These are phyloP conservation scores for Macrolepiota albuminosa DNA, from an alignment of 768 basidiomycete species.

Conservation along the genomic window DNA sequence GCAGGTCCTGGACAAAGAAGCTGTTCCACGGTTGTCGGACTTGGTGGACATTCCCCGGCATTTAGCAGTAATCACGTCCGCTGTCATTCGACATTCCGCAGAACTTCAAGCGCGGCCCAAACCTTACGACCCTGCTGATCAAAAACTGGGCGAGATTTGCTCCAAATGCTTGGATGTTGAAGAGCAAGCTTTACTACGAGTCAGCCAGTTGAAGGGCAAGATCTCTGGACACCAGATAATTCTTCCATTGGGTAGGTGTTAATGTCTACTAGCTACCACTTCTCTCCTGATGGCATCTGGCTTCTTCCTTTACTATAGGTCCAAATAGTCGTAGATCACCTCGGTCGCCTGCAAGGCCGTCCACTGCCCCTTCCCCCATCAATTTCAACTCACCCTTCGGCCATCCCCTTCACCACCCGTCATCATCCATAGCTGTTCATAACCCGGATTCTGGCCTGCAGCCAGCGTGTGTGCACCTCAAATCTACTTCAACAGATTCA, in stretches of 20 bases:
- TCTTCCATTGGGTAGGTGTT: slow-evolving; percentile 7
- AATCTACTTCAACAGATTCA: slow-evolving; percentile 56
- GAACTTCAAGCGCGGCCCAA: slow-evolving; percentile 31
- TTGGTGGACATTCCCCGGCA: slow-evolving; percentile 76
- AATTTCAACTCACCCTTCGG: slow-evolving; percentile 20
- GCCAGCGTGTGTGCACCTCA: slow-evolving; percentile 31
- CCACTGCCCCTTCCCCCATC: slow-evolving; percentile 41
- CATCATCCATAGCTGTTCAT: neutral
- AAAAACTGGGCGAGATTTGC: slow-evolving; percentile 50
- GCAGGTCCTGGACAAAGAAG: slow-evolving; percentile 58
- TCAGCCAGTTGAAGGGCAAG: slow-evolving; percentile 53
- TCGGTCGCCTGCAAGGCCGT: slow-evolving; percentile 35
- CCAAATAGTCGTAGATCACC: slow-evolving; percentile 13
- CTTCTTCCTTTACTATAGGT: slow-evolving; percentile 12
- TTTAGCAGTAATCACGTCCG: slow-evolving; percentile 69
- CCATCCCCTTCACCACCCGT: slow-evolving; percentile 16
- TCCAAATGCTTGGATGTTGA: slow-evolving; percentile 65
- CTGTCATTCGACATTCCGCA: slow-evolving; percentile 63
- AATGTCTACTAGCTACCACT: neutral
- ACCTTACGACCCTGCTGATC: slow-evolving; percentile 31
- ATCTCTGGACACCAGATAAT: slow-evolving; percentile 21
- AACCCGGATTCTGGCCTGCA: neutral
- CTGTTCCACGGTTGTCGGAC: slow-evolving; percentile 69
- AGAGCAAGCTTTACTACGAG: slow-evolving; percentile 59
- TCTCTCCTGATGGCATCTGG: neutral